Percentiles rank a stretch among this genome's conserved stretches.
Conservation (phyloP, 345 rosid genomes). For the Brassica nigra region DNA sequence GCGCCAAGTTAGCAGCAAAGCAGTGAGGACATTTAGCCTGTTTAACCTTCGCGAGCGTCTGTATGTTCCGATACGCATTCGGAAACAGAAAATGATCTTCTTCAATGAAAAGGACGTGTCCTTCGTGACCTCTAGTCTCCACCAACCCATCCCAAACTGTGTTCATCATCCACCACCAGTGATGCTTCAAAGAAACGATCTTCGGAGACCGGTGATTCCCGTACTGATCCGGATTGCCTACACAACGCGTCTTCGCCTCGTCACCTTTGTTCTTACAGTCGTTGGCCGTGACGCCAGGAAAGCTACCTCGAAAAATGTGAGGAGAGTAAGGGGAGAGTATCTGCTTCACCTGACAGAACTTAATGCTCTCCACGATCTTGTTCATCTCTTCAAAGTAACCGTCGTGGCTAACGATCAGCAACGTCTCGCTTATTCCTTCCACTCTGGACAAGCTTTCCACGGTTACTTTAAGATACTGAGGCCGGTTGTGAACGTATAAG, state of each 20-base stretch:
- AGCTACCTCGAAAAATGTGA: slow-evolving; percentile 59
- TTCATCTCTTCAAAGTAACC: slow-evolving; percentile 92
- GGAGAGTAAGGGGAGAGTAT: slow-evolving; percentile 86
- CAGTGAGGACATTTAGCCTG: slow-evolving; percentile 76
- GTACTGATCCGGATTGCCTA: slow-evolving; percentile 90
- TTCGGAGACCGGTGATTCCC: slow-evolving; percentile 86
- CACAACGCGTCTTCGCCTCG: slow-evolving; percentile 54
- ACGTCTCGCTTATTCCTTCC: slow-evolving; percentile 79
- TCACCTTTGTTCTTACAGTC: slow-evolving; percentile 81
- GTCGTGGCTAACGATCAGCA: slow-evolving; percentile 91
- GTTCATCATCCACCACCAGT: slow-evolving; percentile 99
- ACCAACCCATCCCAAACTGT: slow-evolving; percentile 89
- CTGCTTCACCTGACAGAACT: slow-evolving; percentile 92
- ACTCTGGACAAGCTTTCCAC: slow-evolving; percentile 82
- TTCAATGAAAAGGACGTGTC: slow-evolving; percentile 90
- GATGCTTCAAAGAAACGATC: slow-evolving; percentile 95
- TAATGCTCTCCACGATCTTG: slow-evolving; percentile 68
- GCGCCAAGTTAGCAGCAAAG: slow-evolving; percentile 92
- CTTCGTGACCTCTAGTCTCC: slow-evolving; percentile 64
- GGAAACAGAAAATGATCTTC: slow-evolving; percentile 97
- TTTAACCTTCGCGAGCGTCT: slow-evolving; percentile 63
- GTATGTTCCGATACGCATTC: slow-evolving; percentile 90
- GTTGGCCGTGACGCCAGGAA: slow-evolving; percentile 64
- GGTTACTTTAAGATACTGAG: slow-evolving; percentile 79
- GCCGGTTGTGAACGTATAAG: slow-evolving; percentile 88